Base-by-base conservation (phyloP, 2,329 filamentous ascomycete genomes). In the Zymoseptoria brevis region DNA sequence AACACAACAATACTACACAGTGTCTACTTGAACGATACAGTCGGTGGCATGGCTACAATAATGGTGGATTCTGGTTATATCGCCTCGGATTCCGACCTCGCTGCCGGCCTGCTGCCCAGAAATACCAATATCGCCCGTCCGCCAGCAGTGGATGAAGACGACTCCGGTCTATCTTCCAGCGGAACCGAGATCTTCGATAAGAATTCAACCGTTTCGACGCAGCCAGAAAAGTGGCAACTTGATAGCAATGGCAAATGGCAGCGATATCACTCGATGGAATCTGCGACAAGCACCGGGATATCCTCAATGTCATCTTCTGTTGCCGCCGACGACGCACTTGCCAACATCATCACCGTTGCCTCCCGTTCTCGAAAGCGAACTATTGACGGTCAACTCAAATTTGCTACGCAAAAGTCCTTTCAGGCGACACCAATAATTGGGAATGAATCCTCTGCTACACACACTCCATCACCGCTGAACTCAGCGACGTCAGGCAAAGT, bases 261-360 rank as follows among this genome's bases (percentile, higher is more conserved):
- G 54, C 67, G 68, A 67, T 66, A 67, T 66, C 67, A 69, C 62
- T 70, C 70, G 19, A 66, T 65, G 41, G 70, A 70, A 50, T 70
- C 70, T 50, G 68, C 69, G 58, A 67, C 68, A 29, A 71, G 70
- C 61, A 72, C 70, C 16, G 69, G 64, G 50, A 66, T 72, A 41
- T 69, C 70, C 29, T 72, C 70, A n/a, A 65, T 72, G 57, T 65
- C 62, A 53, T 71, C 70, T 21, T 70, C 69, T 24, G 62, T 71
- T 29, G 65, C 57, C 19, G 65, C 69, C 21, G 68, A 71, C 54
- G 67, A 69, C 26, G 26, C 50, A 24, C 35, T 55, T 19, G 55
- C 53, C 52, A 55, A 66, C 57, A 57, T 48, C 16, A 29, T 50
- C 16, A 60, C 48, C 19, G 22, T 50, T 13, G 8, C 16, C 19